phyloP scores from a whole-genome alignment of 2,329 filamentous ascomycete genomes.

The Elsinoe perseae region DNA sequence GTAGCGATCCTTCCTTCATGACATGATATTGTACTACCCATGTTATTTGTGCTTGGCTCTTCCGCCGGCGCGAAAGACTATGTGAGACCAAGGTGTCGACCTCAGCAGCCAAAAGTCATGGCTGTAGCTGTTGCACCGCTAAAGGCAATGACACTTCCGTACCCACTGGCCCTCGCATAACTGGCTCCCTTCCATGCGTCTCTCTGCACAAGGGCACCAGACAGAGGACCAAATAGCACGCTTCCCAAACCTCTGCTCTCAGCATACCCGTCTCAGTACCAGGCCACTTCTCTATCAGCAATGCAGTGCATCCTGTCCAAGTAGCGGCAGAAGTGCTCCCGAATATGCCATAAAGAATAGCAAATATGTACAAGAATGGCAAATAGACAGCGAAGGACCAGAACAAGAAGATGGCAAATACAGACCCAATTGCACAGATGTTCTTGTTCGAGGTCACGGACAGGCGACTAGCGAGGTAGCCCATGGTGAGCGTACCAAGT shows the following conservation, averaged over 20 bases:
- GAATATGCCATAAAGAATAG: conserved; percentile 36
- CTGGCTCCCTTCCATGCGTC: conserved; percentile 31
- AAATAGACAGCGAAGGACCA: conserved; percentile 40
- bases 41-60: neutral
- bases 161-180: conserved; percentile 38
- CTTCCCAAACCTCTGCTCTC: conserved; percentile 46
- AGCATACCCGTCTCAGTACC: conserved; percentile 41
- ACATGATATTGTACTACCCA: neutral
- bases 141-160: conserved; percentile 37
- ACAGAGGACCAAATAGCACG: conserved; percentile 45
- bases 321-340: conserved; percentile 35
- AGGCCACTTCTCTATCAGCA: conserved; percentile 19
- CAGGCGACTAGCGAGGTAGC: conserved; percentile 33
- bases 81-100: neutral
- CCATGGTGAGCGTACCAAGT: conserved; percentile 34
- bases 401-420: conserved; percentile 35
- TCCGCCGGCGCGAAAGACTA: neutral
- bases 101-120: conserved; percentile 23
- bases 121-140: conserved; percentile 35
- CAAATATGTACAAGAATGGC: conserved; percentile 37
- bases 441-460: conserved; percentile 34
- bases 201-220: conserved; percentile 38
- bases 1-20: conserved; percentile 6
- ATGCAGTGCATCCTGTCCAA: conserved; percentile 27
- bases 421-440: conserved; percentile 32